Conservation (phyloP, 192 early-diverging fungal genomes). For the Rhizophagus sp. region DNA sequence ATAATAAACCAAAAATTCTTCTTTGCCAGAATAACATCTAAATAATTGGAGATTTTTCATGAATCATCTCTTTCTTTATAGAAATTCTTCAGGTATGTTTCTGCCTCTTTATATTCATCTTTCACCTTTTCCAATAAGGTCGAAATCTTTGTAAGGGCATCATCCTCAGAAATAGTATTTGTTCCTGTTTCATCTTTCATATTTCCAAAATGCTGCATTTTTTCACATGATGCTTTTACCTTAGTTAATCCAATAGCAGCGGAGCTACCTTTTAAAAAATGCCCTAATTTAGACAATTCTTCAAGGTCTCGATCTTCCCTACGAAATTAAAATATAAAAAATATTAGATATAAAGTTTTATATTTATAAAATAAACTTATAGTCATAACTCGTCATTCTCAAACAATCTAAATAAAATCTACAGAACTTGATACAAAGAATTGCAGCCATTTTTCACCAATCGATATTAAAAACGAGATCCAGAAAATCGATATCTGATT, state of each 20-base stretch:
- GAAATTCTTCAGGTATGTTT: slow-evolving; percentile 66
- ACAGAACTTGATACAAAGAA: not conserved
- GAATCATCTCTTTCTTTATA: slow-evolving; percentile 51
- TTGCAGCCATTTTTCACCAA: not conserved
- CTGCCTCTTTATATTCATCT: slow-evolving; percentile 71
- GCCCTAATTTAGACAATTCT: slow-evolving; percentile 77
- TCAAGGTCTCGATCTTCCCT: slow-evolving; percentile 62
- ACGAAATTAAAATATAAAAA: not conserved
- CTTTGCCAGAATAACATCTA: not conserved
- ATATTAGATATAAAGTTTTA: too few relatives aligned
- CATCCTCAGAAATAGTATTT: slow-evolving; percentile 49
- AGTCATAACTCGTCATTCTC: too few relatives aligned
- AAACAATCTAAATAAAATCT: not conserved
- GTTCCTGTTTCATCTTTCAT: slow-evolving; percentile 54
- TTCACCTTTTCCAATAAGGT: slow-evolving; percentile 59
- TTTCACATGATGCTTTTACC: slow-evolving; percentile 81
- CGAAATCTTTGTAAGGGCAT: slow-evolving; percentile 59
- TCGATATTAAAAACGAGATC: not conserved
- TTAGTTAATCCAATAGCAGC: slow-evolving; percentile 80
- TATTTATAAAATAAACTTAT: too few relatives aligned
- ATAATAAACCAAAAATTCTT: not conserved
- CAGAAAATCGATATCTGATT: not conserved
- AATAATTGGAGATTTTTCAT: not conserved
- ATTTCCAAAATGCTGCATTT: slow-evolving; percentile 85
- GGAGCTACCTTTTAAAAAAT: slow-evolving; percentile 92